Evolutionary conservation across 2,329 filamentous ascomycete species (phyloP), one percentile per base, ranked within the genome.

Genomic region (Penicillium sp.): DNA sequence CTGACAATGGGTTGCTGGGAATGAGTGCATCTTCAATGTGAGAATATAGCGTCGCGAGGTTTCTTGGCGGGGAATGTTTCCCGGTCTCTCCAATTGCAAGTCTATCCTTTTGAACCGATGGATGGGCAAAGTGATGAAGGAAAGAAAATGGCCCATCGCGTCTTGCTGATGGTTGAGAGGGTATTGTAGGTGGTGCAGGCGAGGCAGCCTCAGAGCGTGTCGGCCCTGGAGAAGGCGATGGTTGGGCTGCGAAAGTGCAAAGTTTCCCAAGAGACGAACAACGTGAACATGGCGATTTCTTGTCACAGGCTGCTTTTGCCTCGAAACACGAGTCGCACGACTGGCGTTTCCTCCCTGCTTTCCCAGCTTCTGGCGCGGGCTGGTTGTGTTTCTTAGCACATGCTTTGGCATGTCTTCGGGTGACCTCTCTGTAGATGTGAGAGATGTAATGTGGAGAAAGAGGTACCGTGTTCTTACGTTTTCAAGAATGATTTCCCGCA

Each of bases 61-160:
- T 66, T 37, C 64, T 54, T 31, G 55, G 57, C 6, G 58, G 48
- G 4, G 64, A 66, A 4, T 50, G 57, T 38, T 61, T 63, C n/a
- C 63, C 64, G 8, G 64, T 66, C 10, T 65, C 63, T 18, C 60
- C 60, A 20, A 66, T 66, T 3, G 63, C 64, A 27, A 66, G 56
- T 27, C 58, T 57, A 32, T 66, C 64, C 15, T 53, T 57, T 15
- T 65, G 55, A 6, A 63, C 52, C 10, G 46, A 52, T 5, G 64
- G 64, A 41, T 60, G 62, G n/a, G 63, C 61, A 32, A 66, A 65
- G 37, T 62, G 63, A 0, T 52, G 54, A 15, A 66, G 55, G 7
- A 66, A 66, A n/a, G 56, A 62, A 18, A 66, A 66, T 6, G 54
- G 62, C 1, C 44, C 51, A 28, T 39, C 46, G 2, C 44, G 33